Evolutionary conservation across 73 alveolate species (phyloP), one percentile per base, ranked within the genome.

Genomic region (Paramecium pentaurelia): DNA sequence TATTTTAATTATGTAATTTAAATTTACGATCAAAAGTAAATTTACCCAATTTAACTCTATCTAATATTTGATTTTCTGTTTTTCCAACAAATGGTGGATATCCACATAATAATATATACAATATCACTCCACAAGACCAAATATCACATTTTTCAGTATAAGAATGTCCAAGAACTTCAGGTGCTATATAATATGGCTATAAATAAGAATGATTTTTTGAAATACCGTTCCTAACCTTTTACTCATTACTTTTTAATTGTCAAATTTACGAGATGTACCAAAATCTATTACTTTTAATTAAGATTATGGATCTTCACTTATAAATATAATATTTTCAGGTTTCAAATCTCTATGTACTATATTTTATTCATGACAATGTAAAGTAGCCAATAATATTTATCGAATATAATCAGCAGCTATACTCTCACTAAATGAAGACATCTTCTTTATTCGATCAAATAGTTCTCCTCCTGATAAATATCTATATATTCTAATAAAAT

Each of bases 341-440:
- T 98, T 98, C 32, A 98, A 70, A 89, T 98, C 99, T 92, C 99
- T 88, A 86, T 97, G 99, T 8, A 97, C 97, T 18, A 97, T 96
- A 59, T 94, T 94, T 92, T 93, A 93, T 36, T 88, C 92, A 86
- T 97, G 99, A 71, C 98, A 96, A 88, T 97, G 96, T 77, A 92
- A 75, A 28, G 96, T 93, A 1, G 98, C 99, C 18, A 93, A 47
- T 22, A 96, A 93, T 1, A 97, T 93, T 90, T 96, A 95, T 45
- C 87, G 92, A 95, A 96, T 97, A 51, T 97, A 93, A 71, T 93
- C 94, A 12, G 98, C 97, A 8, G 98, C 98, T 49, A 92, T 92
- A 44, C 92, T 75, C 75, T 97, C 99, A n/a, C 97, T 77, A 38
- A 96, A 95, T 37, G 87, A 47, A 20, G 94, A 92, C 77, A 73